Percentiles rank a stretch among this genome's conserved stretches.
Conservation (phyloP, 2,329 filamentous ascomycete species). For the Colletotrichum brevisporum region DNA sequence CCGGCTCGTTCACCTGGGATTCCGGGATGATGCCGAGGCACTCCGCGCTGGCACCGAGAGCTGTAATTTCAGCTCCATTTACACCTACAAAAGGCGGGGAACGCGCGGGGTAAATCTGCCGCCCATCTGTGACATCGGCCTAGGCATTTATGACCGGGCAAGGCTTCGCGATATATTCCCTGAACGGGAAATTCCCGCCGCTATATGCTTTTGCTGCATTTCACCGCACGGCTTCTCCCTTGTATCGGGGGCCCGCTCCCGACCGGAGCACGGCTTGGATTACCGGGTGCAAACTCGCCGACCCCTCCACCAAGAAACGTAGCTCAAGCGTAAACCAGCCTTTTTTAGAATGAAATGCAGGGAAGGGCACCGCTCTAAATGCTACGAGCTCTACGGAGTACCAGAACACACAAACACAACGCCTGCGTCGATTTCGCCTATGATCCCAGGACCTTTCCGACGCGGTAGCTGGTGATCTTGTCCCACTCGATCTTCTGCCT, state of each 20-base stretch:
- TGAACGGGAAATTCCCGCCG: conserved; percentile 20
- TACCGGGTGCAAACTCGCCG: neutral
- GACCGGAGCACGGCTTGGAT: neutral
- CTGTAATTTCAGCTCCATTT: conserved; percentile 14
- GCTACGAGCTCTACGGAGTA: conserved; percentile 15
- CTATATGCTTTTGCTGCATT: neutral
- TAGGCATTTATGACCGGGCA: neutral
- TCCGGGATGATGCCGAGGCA: conserved; percentile 32
- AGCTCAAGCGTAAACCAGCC: neutral
- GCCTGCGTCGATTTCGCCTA: neutral
- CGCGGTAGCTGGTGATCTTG: conserved; percentile 92
- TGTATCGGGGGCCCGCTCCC: neutral
- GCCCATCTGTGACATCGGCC: conserved; percentile 4
- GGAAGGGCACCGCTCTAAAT: conserved; percentile 19
- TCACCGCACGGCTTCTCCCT: neutral
- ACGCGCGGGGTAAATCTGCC: conserved; percentile 36
- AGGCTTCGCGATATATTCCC: conserved; percentile 23
- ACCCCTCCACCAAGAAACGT: neutral
- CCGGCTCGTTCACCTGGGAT: neutral
- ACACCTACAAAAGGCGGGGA: conserved; percentile 31
- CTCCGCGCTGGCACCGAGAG: conserved; percentile 9
- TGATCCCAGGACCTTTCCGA: conserved; percentile 81
- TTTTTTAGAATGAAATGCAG: conserved; percentile 11
- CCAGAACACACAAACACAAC: neutral
- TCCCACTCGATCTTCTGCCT: conserved; percentile 99